Evolutionary conservation across 2,329 filamentous ascomycete genomes (phyloP).

Genomic region (Talaromyces funiculosus): DNA sequence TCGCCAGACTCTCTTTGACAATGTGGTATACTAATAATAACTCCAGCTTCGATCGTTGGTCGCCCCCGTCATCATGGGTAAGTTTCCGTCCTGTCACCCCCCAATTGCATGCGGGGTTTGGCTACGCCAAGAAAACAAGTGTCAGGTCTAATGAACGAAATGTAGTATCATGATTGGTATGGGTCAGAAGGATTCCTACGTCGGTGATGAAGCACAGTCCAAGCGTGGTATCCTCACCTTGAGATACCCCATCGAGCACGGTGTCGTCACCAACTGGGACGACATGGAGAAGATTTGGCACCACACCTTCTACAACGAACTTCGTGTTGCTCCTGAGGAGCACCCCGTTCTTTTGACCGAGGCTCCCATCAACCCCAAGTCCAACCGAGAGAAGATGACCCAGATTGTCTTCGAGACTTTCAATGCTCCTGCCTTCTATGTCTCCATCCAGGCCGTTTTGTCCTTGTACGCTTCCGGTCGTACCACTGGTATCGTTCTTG

Average conservation of each 20-base stretch:
- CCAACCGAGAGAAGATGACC: constrained; percentile 99
- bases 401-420: constrained; percentile 99
- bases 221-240: constrained; percentile 99
- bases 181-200: constrained; percentile 99
- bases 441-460: constrained; percentile 99
- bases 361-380: constrained; percentile 99
- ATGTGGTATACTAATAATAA: constrained; percentile 16
- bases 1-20: constrained; percentile 28
- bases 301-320: constrained; percentile 99
- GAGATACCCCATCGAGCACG: constrained; percentile 99
- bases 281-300: constrained; percentile 99
- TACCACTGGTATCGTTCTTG: constrained; percentile 99
- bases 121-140: not conserved
- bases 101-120: constrained; percentile 2
- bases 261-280: constrained; percentile 99
- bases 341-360: constrained; percentile 98
- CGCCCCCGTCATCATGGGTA: constrained; percentile 99
- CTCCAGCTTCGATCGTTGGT: constrained; percentile 92
- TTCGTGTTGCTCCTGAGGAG: constrained; percentile 99
- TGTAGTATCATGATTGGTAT: constrained; percentile 99
- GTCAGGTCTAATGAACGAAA: constrained; percentile 1
- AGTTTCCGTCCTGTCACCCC: constrained; percentile 40
- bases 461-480: constrained; percentile 99
- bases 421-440: constrained; percentile 99
- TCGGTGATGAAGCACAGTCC: constrained; percentile 99